These are phyloP conservation scores for Magnusiomyces fungicola DNA, from an alignment of 1,139 yeast genomes.

Conservation along the genomic window DNA sequence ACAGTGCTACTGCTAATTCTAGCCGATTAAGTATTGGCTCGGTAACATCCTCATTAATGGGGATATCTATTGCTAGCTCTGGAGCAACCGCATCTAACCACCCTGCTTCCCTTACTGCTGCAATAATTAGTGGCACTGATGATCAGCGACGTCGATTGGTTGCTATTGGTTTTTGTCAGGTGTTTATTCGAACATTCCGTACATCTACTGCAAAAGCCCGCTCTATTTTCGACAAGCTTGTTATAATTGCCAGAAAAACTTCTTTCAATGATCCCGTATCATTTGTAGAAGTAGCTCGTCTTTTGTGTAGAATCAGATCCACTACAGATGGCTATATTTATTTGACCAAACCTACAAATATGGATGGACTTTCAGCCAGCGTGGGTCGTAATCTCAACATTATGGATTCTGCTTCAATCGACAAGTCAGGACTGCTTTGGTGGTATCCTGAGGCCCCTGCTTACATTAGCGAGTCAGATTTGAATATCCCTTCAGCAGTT, in stretches of 20 bases:
- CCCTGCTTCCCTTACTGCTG: background rate
- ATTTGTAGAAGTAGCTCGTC: conserved; percentile 45
- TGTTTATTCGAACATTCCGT: conserved; percentile 22
- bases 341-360: conserved; percentile 51
- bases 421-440: conserved; percentile 37
- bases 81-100: conserved; percentile 7
- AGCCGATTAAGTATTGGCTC: background rate
- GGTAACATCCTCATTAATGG: background rate
- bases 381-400: conserved; percentile 42
- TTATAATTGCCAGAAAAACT: conserved; percentile 21
- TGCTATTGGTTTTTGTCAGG: conserved; percentile 23
- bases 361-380: conserved; percentile 59
- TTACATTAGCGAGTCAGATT: conserved; percentile 41
- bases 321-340: conserved; percentile 43
- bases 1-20: background rate
- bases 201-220: conserved; percentile 15
- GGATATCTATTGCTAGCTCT: background rate
- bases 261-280: conserved; percentile 24
- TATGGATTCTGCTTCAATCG: background rate
- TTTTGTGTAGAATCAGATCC: conserved; percentile 49
- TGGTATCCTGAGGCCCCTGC: conserved; percentile 50
- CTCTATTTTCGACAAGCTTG: conserved; percentile 20
- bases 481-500: conserved; percentile 28
- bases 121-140: background rate
- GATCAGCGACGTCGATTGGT: conserved; percentile 11